phyloP scores from a whole-genome alignment of 805 yeast genomes.

The Ogataea nonfermentans region DNA sequence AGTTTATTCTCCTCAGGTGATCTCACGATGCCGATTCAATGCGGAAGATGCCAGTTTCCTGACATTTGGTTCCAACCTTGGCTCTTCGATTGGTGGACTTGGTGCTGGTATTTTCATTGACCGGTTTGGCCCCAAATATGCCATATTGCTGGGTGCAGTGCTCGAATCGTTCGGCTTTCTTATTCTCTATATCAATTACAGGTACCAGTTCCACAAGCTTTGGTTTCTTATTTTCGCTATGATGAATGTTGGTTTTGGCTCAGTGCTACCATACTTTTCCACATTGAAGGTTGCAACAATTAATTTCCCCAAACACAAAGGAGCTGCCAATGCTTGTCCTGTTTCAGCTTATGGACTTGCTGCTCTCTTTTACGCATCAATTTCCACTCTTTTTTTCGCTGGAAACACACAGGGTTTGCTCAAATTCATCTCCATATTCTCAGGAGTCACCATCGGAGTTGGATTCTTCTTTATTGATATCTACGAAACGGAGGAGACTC shows the following conservation, averaged over 20 bases:
- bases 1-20: conserved; percentile 71
- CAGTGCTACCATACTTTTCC: conserved; percentile 57
- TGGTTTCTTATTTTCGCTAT: conserved; percentile 47
- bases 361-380: conserved; percentile 59
- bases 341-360: conserved; percentile 70
- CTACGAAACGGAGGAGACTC: conserved; percentile 31
- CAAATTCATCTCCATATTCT: conserved; percentile 50
- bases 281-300: conserved; percentile 56
- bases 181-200: conserved; percentile 47
- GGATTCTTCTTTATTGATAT: conserved; percentile 46
- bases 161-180: conserved; percentile 55
- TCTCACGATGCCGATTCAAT: conserved; percentile 53
- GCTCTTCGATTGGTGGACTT: conserved; percentile 67
- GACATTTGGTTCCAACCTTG: conserved; percentile 60
- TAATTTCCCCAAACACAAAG: conserved; percentile 70
- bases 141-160: conserved; percentile 55
- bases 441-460: conserved; percentile 45
- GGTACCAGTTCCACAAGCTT: conserved; percentile 38
- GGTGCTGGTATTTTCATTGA: conserved; percentile 72
- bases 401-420: conserved; percentile 56
- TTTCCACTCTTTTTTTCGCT: conserved; percentile 52
- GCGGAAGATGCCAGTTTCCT: conserved; percentile 62
- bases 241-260: conserved; percentile 60
- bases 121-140: conserved; percentile 50
- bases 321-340: conserved; percentile 67